Evolutionary conservation across 805 yeast genomes (phyloP).

Genomic region (Metschnikowia lachancei): DNA sequence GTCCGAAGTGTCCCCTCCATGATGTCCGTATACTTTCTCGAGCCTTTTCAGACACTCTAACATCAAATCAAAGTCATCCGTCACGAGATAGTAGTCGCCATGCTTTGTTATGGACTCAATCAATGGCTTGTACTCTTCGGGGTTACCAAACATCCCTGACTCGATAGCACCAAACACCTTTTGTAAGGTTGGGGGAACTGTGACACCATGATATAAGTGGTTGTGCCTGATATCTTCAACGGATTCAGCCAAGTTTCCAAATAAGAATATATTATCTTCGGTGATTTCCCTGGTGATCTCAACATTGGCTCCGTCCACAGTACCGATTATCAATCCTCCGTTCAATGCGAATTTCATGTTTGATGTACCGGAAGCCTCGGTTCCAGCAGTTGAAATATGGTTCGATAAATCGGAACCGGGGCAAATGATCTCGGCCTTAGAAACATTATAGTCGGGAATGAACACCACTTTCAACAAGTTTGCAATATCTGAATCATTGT

Average conservation of each 20-base stretch:
- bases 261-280: constrained; percentile 86
- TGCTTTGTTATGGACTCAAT: constrained; percentile 67
- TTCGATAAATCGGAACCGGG: constrained; percentile 91
- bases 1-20: constrained; percentile 40
- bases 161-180: constrained; percentile 67
- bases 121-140: constrained; percentile 62
- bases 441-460: constrained; percentile 89
- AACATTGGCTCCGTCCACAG: constrained; percentile 96
- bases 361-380: constrained; percentile 95
- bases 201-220: constrained; percentile 61
- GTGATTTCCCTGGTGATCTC: constrained; percentile 93
- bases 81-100: constrained; percentile 83
- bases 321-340: constrained; percentile 92
- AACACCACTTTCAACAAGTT: constrained; percentile 81
- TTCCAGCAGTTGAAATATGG: constrained; percentile 95
- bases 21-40: constrained; percentile 62
- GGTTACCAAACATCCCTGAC: constrained; percentile 68
- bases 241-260: constrained; percentile 86
- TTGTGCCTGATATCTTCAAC: constrained; percentile 81
- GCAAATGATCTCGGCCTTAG: constrained; percentile 85
- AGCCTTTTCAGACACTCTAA: constrained; percentile 75
- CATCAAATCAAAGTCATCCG: constrained; percentile 86
- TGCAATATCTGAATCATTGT: constrained; percentile 70
- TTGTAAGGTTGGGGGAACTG: constrained; percentile 56
- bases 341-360: constrained; percentile 94